Base-by-base conservation (phyloP, 2,329 filamentous ascomycete genomes). In the Diplodia mutila region DNA sequence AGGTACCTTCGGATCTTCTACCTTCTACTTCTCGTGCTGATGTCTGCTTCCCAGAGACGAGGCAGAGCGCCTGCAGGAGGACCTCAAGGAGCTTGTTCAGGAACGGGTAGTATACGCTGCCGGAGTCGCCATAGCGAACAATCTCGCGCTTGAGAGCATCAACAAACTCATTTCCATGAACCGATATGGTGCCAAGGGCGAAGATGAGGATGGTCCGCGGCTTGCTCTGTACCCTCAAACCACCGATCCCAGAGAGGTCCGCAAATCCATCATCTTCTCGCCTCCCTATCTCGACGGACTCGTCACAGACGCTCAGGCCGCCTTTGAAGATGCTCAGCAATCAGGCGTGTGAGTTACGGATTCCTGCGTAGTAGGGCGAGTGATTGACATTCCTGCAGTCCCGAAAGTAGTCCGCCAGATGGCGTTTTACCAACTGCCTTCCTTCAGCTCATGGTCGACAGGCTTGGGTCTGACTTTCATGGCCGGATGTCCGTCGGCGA, bases 91-190 rank as follows among this genome's bases (percentile, higher is more conserved):
- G 23, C 21, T 65, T 7, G 61, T 54, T 14, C 25, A 54, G n/a
- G 48, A 29, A 16, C 42, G 46, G 5, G 61, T 65, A 7, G 48
- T 65, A 3, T 65, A 65, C 39, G 61, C 61, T n/a, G 64, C 52
- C 16, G 64, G 51, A n/a, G 39, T 66, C 25, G 64, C 64, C 25
- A 49, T 49, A 32, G 67, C 74, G 16, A 70, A 73, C 16, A 68
- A 74, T 34, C n/a, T 79, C 3, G 70, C 71, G 14, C 57, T 68
- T 9, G 69, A 72, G 25, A 74, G 75, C 59, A 39, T 78, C 2
- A 68, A 74, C 12, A 55, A 49, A 1, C 67, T 77, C 7, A 65
- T 75, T 32, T 23, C 55, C 29, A 65, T 57, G 34, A 65, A 69
- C 4, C 46, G 55, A 9, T 23, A 51, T 18, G 59, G 59, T 9